Evolutionary conservation across 306 rosid genomes (phyloP).

Genomic region (Dryas octopetala): DNA sequence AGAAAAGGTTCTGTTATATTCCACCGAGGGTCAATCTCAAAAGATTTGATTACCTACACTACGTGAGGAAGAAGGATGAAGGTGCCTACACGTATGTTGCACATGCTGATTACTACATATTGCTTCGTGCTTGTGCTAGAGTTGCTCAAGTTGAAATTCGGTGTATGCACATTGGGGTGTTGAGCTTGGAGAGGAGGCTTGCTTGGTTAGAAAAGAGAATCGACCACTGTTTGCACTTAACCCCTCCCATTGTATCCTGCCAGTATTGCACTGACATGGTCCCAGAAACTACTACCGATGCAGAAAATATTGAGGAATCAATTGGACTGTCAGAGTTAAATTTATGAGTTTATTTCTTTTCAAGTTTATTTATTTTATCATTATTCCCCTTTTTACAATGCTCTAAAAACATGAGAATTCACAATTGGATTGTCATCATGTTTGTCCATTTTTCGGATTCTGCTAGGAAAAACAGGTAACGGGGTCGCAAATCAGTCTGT

Average conservation of each 20-base stretch:
- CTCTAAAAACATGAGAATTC: neutral
- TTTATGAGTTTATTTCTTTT: slow-evolving; percentile 20
- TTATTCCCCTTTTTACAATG: neutral
- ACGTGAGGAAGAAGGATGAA: slow-evolving; percentile 61
- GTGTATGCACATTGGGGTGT: slow-evolving; percentile 67
- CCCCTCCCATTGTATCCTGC: slow-evolving; percentile 54
- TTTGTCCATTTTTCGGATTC: no score
- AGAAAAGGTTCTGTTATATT: slow-evolving; percentile 69
- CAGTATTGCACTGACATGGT: slow-evolving; percentile 46
- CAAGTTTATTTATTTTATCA: neutral
- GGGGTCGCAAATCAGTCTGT: no score
- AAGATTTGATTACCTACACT: slow-evolving; percentile 64
- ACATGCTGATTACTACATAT: slow-evolving; percentile 87
- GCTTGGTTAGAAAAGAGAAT: slow-evolving; percentile 66
- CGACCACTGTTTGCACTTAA: slow-evolving; percentile 43
- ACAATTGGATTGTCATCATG: neutral
- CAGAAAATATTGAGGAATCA: slow-evolving; percentile 10
- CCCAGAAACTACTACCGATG: slow-evolving; percentile 20
- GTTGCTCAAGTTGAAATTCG: slow-evolving; percentile 68
- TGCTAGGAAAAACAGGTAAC: no score
- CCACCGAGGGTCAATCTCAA: slow-evolving; percentile 50
- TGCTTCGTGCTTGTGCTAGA: slow-evolving; percentile 76
- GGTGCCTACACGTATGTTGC: slow-evolving; percentile 65
- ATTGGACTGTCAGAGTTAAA: slow-evolving; percentile 32
- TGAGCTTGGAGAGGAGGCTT: slow-evolving; percentile 75